Percentiles rank a stretch among this genome's conserved stretches.
Evolutionary conservation across 2,329 filamentous ascomycete genomes (phyloP).

Genomic region (Pseudovirgaria hyperparasitica): DNA sequence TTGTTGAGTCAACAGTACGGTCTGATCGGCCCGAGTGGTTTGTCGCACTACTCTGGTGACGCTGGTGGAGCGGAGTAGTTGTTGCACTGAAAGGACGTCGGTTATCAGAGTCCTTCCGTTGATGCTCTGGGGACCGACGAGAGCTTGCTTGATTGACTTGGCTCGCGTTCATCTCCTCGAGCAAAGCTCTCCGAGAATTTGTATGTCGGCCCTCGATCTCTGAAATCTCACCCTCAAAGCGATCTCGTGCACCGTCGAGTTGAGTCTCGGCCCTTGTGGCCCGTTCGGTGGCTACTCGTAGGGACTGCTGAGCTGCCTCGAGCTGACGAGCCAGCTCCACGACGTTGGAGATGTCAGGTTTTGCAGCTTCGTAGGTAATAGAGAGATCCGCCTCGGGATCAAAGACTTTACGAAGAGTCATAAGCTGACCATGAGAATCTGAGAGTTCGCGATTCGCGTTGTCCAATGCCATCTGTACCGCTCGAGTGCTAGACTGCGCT

Average conservation of each 20-base stretch:
- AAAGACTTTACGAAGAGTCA: conserved; percentile 74
- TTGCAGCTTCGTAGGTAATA: conserved; percentile 55
- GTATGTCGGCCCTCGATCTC: conserved; percentile 50
- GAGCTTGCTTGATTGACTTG: conserved; percentile 45
- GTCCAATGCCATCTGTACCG: conserved; percentile 68
- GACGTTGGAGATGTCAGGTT: conserved; percentile 53
- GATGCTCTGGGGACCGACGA: conserved; percentile 57
- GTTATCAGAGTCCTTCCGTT: conserved; percentile 47
- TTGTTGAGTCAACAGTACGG: conserved; percentile 68
- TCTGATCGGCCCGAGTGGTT: conserved; percentile 76
- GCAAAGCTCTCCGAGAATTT: conserved; percentile 56
- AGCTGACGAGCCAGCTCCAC: conserved; percentile 75
- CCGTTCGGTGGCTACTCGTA: conserved; percentile 71
- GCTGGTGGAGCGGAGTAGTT: conserved; percentile 61
- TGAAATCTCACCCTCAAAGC: conserved; percentile 58
- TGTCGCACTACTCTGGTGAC: conserved; percentile 51
- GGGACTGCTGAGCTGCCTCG: conserved; percentile 76
- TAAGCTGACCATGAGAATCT: conserved; percentile 66
- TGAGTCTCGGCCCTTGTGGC: conserved; percentile 74
- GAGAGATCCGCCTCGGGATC: conserved; percentile 61
- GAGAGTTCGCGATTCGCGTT: conserved; percentile 68
- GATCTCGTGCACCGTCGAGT: conserved; percentile 61
- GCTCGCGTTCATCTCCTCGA: conserved; percentile 81
- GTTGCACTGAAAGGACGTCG: conserved; percentile 56
- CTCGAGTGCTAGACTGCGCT: conserved; percentile 72